A percentile compares a stretch with the other conserved stretches of the same genome.
These are phyloP conservation scores for Sanghuangporus sanghuang DNA, from an alignment of 1,284 basidiomycete species.

Conservation along the genomic window DNA sequence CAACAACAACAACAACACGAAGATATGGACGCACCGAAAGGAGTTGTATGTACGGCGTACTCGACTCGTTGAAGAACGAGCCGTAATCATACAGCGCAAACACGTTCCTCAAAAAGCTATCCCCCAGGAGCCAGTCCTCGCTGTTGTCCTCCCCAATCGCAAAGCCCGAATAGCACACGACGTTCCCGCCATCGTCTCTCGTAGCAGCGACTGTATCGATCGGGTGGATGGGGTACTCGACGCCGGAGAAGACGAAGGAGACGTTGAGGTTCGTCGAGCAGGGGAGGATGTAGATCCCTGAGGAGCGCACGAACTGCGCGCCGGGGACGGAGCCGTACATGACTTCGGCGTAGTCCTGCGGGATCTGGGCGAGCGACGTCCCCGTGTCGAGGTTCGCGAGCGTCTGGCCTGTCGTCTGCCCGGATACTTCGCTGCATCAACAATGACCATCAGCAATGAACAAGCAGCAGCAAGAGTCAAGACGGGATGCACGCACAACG, in stretches of 20 bases:
- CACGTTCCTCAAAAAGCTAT: conserved; percentile 18
- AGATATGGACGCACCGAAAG: conserved; percentile 10
- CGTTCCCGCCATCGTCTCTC: conserved; percentile 1
- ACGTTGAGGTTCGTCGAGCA: conserved; percentile 15
- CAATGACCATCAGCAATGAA: not conserved
- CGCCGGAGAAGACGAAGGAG: conserved; percentile 16
- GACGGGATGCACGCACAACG: conserved; percentile 7
- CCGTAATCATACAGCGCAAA: conserved; percentile 16
- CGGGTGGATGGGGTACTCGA: conserved; percentile 17
- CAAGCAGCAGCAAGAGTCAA: not conserved
- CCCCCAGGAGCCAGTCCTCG: conserved; percentile 18
- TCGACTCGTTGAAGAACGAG: conserved; percentile 1
- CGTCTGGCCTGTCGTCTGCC: conserved; percentile 12
- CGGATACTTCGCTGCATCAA: not conserved
- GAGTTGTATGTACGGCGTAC: conserved; percentile 15
- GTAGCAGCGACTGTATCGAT: conserved; percentile 18
- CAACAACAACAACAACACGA: not conserved
- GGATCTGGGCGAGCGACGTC: conserved; percentile 16
- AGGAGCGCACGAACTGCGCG: conserved; percentile 9
- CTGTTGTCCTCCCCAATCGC: not conserved
- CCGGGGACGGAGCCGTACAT: conserved; percentile 19
- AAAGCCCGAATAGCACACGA: conserved; percentile 16
- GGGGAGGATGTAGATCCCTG: conserved; percentile 17
- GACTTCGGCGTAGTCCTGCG: conserved; percentile 12
- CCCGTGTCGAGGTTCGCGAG: conserved; percentile 20